phyloP scores from a whole-genome alignment of 768 basidiomycete species.

The Obba rivulosa region DNA sequence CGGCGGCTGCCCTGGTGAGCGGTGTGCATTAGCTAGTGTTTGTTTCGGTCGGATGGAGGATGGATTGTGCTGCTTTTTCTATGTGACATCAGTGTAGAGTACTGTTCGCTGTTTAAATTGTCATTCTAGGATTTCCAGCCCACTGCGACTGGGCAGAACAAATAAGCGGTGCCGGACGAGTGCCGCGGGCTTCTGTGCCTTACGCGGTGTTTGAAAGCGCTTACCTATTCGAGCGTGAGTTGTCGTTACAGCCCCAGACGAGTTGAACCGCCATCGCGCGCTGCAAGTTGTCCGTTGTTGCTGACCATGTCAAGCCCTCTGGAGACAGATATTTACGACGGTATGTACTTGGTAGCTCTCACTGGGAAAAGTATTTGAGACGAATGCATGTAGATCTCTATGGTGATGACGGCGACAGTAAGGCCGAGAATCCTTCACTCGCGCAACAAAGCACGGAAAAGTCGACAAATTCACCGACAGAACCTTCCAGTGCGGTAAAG shows the following conservation, averaged over 20 bases:
- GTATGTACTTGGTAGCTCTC: slow-evolving; percentile 36
- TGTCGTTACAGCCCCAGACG: no score
- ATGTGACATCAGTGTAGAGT: no score
- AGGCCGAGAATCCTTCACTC: slow-evolving; percentile 8
- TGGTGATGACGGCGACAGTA: slow-evolving; percentile 51
- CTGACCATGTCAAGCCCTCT: slow-evolving; percentile 30
- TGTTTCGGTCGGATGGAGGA: no score
- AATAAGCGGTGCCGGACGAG: no score
- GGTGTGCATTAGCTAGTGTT: slow-evolving; percentile 19
- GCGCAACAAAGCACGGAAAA: slow-evolving; percentile 37
- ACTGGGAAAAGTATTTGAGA: not conserved
- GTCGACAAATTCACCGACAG: slow-evolving; percentile 12
- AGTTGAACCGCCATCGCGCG: no score
- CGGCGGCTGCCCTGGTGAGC: slow-evolving; percentile 19
- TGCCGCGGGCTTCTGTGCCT: no score
- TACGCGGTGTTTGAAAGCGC: no score
- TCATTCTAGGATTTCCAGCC: no score
- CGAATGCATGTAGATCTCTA: slow-evolving; percentile 45
- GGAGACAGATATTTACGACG: slow-evolving; percentile 87
- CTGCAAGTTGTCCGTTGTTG: not conserved
- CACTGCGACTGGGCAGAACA: no score
- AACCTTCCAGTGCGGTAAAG: slow-evolving; percentile 2
- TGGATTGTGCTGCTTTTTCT: no score
- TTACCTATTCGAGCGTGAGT: no score
- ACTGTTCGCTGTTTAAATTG: no score